Percentiles rank a stretch among this genome's conserved stretches.
phyloP scores from a whole-genome alignment of 495 filamentous ascomycete genomes.

The Penicillium manginii region DNA sequence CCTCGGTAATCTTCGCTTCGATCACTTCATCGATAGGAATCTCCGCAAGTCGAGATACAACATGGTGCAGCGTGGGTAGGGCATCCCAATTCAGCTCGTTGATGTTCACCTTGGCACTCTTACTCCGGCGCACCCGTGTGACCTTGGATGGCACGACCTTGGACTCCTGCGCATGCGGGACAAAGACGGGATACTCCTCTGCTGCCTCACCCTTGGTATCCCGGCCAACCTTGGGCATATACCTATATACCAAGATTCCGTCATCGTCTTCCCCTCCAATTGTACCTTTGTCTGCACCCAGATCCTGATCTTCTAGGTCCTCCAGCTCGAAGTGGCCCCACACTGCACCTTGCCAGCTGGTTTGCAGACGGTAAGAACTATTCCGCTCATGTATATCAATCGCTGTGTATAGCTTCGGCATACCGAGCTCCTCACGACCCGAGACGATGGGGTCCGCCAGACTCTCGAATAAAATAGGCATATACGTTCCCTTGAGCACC shows the following conservation, averaged over 20 bases:
- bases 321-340: constrained; percentile 48
- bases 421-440: constrained; percentile 59
- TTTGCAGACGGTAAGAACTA: constrained; percentile 41
- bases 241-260: constrained; percentile 48
- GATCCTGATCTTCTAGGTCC: constrained; percentile 40
- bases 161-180: constrained; percentile 41
- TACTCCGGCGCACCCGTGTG: constrained; percentile 35
- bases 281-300: constrained; percentile 27
- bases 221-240: constrained; percentile 50
- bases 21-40: constrained; percentile 58
- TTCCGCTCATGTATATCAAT: constrained; percentile 46
- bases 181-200: constrained; percentile 49
- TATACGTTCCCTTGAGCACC: constrained; percentile 50
- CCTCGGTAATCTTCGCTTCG: constrained; percentile 53
- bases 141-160: constrained; percentile 39
- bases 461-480: constrained; percentile 58
- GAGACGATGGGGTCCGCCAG: constrained; percentile 56
- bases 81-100: constrained; percentile 48
- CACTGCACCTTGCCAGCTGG: constrained; percentile 51
- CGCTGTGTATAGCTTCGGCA: constrained; percentile 57
- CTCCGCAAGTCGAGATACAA: constrained; percentile 51
- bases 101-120: constrained; percentile 47
- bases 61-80: constrained; percentile 60
- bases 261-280: constrained; percentile 39
- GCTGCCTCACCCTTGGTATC: constrained; percentile 45